These are phyloP conservation scores for Fusarium circinatum DNA, from an alignment of 2,329 filamentous ascomycete genomes.

Conservation along the genomic window DNA sequence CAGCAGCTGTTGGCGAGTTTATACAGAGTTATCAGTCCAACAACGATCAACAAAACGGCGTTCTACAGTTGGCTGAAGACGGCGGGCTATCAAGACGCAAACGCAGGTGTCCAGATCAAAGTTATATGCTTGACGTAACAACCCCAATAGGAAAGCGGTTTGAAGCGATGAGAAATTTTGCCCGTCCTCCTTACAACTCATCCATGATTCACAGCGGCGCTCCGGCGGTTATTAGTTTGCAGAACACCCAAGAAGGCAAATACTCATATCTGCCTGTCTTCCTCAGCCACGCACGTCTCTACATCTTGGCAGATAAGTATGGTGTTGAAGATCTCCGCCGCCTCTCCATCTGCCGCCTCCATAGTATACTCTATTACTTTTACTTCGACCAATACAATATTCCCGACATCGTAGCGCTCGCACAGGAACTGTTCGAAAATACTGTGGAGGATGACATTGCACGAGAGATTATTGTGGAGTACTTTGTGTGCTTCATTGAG, in stretches of 20 bases:
- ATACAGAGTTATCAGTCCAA: neutral
- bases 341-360: conserved; percentile 33
- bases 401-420: conserved; percentile 31
- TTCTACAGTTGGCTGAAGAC: neutral
- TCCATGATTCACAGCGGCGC: neutral
- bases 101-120: conserved; percentile 7
- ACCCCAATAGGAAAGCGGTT: conserved; percentile 16
- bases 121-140: neutral
- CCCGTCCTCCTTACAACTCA: neutral
- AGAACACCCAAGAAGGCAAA: neutral
- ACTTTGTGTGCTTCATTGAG: conserved; percentile 37
- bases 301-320: conserved; percentile 43
- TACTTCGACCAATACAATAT: conserved; percentile 23
- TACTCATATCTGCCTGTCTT: conserved; percentile 30
- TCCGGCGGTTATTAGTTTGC: neutral
- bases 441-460: conserved; percentile 36
- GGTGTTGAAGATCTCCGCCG: conserved; percentile 27
- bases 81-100: neutral
- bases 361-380: conserved; percentile 26
- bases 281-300: conserved; percentile 38
- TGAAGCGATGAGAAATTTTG: conserved; percentile 26
- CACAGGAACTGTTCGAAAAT: conserved; percentile 35
- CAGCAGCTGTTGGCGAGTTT: conserved; percentile 12
- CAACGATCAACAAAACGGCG: neutral
- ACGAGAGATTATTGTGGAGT: conserved; percentile 30